Evolutionary conservation across 1,139 yeast species (phyloP), one percentile per base, ranked within the genome.

Genomic region (Diutina pseudorugosa): DNA sequence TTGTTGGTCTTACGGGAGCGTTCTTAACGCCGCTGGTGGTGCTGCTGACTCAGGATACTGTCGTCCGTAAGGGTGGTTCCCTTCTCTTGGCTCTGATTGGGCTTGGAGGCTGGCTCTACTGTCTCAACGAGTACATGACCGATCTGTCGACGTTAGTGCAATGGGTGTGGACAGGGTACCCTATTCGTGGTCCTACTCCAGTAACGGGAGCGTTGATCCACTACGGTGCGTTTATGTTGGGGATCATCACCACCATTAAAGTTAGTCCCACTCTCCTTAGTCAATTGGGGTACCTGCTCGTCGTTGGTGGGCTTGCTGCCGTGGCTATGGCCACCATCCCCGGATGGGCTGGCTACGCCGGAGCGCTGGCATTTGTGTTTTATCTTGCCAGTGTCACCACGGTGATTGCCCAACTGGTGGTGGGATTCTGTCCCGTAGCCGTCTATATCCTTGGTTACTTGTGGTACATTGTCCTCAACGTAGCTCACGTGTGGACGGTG

Each of bases 111-210:
- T 73, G 85, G 55, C 65, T 90, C 50, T 91, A 83, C 65, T 78
- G 87, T 6, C 67, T 85, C 40, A 85, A 84, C 60, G 86, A 94
- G 12, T 79, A 83, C 69, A 68, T 91, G 52, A 78, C 88, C 20
- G 98, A 93, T 64, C 79, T 96, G 0, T 83, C 95, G 3, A 87
- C 95, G 6, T 75, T 91, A 53, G 84, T 88, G 18, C 73, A 84
- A 52, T 93, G 98, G 98, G 82, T 83, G 14, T 93, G 98, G 98
- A 87, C 85, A 57, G 98, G 98, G 1, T 93, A 76, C 65, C 96
- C 96, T 50, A 72, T 88, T 18, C 71, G 73, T 11, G 98, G 98
- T 0, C 98, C 98, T 12, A 74, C 88, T 40, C 90, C 96, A 12
- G 82, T 91, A 56, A 95, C 96, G 41, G 95, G 94, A 62, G 95